Evolutionary conservation across 306 rosid species (phyloP), one percentile per base, ranked within the genome.

Genomic region (Malus asiatica): DNA sequence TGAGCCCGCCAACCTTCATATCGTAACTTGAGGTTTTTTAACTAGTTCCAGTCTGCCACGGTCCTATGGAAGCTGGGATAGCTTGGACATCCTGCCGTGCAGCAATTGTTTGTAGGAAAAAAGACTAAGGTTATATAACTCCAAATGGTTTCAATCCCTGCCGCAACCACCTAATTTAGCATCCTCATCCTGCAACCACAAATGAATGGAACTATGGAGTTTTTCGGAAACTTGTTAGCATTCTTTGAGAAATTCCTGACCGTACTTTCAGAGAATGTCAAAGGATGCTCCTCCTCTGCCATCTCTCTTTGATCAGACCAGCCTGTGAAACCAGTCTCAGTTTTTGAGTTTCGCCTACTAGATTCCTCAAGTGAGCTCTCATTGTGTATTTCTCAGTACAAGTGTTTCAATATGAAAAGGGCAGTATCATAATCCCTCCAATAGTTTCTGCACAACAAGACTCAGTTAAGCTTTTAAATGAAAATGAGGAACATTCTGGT

Each of bases 401-500:
- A 79, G 92, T 90, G 97, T 82, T 83, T 90, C 85, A 90, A 82
- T 76, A 92, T 90, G 81, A 89, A 95, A 67, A 95, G 90, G 11
- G 97, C 93, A 11, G 99, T 95, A 78, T 95, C 99, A 76, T 79
- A 59, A 82, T 95, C 99, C 88, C 99, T 87, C 99, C 99, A 90
- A 79, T 92, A 90, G 86, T 95, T 95, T 84, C 97, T 92, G 93
- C 75, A 75, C 60, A 22, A 66, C 81, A 79, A 72, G 29, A 57
- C 60, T 78, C 48, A 40, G 25, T 13, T 3, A 44, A 8, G 55
- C 16, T 53, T 61, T 72, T 22, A 6, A 14, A 19, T 33, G 48
- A 73, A 61, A 5, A 61, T 29, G 45, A 38, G 19, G 23, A 44
- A 11, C 19, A 61, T 25, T 23, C 19, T 3, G 19, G 42, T 29